Evolutionary conservation across 208 protist species (phyloP).

Genomic region (Cochliopodium minus): DNA sequence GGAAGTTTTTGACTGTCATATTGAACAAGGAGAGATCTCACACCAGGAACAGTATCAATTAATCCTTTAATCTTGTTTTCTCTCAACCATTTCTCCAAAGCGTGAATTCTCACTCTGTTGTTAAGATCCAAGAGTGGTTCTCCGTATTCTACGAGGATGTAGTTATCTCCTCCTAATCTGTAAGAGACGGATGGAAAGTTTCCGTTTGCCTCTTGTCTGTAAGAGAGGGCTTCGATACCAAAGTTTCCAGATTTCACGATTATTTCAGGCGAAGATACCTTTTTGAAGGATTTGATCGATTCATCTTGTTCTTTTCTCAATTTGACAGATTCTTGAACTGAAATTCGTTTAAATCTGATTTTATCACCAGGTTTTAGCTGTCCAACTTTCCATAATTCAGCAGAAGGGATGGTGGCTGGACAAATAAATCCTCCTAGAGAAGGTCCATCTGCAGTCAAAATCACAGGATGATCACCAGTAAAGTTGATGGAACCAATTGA

Average conservation of each 20-base stretch:
- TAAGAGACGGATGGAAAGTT: not conserved
- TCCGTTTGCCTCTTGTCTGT: too few relatives aligned
- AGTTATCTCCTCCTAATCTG: not conserved
- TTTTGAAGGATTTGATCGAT: not conserved
- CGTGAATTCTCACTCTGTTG: not conserved
- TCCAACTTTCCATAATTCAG: conserved; percentile 4
- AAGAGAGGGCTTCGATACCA: too few relatives aligned
- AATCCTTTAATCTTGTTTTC: not conserved
- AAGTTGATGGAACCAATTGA: conserved; percentile 4
- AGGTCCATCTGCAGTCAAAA: not conserved
- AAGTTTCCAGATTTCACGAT: not conserved
- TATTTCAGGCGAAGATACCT: not conserved
- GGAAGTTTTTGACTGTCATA: not conserved
- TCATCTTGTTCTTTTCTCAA: not conserved
- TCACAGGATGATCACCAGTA: not conserved
- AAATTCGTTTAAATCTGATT: not conserved
- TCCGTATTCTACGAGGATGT: conserved; percentile 3
- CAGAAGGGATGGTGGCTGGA: not conserved
- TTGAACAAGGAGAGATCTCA: not conserved
- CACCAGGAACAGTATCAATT: not conserved
- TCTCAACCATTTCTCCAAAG: not conserved
- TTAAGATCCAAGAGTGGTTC: not conserved
- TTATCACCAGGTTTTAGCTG: conserved; percentile 3
- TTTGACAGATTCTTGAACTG: not conserved
- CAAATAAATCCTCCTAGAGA: conserved; percentile 1